A percentile compares a stretch with the other conserved stretches of the same genome.
phyloP scores from a whole-genome alignment of 768 basidiomycete species.

The Psilocybe tampanensis region DNA sequence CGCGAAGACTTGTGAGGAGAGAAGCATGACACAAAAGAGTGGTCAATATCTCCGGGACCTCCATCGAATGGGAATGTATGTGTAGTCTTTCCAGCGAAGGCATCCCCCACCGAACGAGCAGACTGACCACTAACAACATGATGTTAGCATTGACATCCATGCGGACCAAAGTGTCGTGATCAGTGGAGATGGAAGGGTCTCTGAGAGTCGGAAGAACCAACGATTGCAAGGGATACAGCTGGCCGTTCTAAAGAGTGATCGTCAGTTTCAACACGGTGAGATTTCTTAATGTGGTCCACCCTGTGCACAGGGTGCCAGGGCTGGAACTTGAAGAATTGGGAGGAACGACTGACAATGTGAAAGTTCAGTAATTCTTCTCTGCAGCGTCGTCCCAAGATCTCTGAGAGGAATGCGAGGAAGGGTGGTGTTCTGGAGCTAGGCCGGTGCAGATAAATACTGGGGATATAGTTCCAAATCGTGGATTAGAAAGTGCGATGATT shows the following conservation, averaged over 20 bases:
- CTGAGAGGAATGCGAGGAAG: not conserved
- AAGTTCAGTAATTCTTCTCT: not conserved
- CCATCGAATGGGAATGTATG: not conserved
- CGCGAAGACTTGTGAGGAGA: not conserved
- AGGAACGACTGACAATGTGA: not conserved
- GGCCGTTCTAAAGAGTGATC: not conserved
- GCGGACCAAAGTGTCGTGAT: too few relatives aligned
- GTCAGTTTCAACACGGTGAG: too few relatives aligned
- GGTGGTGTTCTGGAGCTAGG: not conserved
- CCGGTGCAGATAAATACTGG: not conserved
- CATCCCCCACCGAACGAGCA: not conserved
- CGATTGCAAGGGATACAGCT: too few relatives aligned
- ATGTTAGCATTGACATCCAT: not conserved
- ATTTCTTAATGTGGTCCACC: not conserved
- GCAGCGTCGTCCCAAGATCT: not conserved
- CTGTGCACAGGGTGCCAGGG: not conserved
- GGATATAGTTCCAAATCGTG: not conserved
- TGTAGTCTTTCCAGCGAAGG: not conserved
- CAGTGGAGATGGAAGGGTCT: not conserved
- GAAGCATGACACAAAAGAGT: not conserved
- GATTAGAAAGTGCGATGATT: not conserved
- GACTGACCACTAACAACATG: not conserved
- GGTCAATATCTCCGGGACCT: not conserved
- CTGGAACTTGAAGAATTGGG: not conserved
- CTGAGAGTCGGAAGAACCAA: not conserved